Conservation (phyloP, 768 basidiomycete species). For the Candolleomyces aberdarensis region DNA sequence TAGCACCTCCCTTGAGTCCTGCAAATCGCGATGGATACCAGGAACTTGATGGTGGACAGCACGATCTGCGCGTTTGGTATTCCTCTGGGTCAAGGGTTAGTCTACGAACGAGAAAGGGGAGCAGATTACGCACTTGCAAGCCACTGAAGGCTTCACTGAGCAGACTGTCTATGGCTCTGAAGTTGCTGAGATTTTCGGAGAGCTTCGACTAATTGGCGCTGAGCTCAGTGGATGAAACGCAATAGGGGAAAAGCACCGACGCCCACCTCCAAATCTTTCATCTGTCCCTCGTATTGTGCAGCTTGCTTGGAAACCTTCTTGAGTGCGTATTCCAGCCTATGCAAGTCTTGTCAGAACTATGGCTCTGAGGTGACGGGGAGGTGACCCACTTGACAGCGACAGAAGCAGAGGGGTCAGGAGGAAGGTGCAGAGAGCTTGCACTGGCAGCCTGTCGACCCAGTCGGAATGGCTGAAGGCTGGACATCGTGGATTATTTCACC, state of each 20-base stretch:
- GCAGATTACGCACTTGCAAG: slow-evolving; percentile 45
- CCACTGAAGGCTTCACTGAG: slow-evolving; percentile 61
- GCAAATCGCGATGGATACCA: slow-evolving; percentile 56
- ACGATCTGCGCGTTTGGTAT: slow-evolving; percentile 55
- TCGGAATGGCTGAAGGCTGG: too few species aligned
- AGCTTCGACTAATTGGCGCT: slow-evolving; percentile 48
- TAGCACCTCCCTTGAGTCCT: slow-evolving; percentile 57
- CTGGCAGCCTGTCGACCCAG: too few species aligned
- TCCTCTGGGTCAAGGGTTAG: slow-evolving; percentile 40
- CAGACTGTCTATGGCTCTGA: slow-evolving; percentile 66
- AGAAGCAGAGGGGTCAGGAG: not conserved
- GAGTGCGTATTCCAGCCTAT: slow-evolving; percentile 43
- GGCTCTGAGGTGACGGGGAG: too few species aligned
- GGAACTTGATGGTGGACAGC: slow-evolving; percentile 60
- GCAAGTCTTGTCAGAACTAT: too few species aligned
- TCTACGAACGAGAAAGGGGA: not conserved
- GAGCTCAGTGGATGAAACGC: slow-evolving; percentile 3
- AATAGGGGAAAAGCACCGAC: not conserved
- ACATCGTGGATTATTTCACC: too few species aligned
- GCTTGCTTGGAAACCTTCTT: slow-evolving; percentile 46
- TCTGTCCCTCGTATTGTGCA: slow-evolving; percentile 48
- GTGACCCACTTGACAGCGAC: slow-evolving; percentile 7
- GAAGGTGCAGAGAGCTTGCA: not conserved
- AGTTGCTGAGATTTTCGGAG: slow-evolving; percentile 70
- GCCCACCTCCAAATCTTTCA: slow-evolving; percentile 60